Evolutionary conservation across 139 green algal genomes (phyloP).

Genomic region (Picochlorum sp.): DNA sequence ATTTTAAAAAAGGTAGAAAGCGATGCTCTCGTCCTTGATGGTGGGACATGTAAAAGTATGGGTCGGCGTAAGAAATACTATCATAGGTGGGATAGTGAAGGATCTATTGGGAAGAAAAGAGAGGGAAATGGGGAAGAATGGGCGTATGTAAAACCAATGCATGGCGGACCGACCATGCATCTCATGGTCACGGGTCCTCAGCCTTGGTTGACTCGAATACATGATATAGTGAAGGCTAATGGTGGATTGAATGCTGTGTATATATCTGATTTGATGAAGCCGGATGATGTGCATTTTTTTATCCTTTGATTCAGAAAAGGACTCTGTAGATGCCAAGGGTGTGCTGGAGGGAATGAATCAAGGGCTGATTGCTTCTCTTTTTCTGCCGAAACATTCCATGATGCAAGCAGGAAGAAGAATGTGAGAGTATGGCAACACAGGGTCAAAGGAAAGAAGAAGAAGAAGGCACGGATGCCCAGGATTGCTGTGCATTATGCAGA

Average conservation of each 20-base stretch:
- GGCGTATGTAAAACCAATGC: conserved; percentile 9
- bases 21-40: too few species aligned
- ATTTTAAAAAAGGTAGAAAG: too few species aligned
- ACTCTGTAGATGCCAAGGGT: not conserved
- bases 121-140: conserved; percentile 18
- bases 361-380: not conserved
- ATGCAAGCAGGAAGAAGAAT: too few species aligned
- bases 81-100: conserved; percentile 6
- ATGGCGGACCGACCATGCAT: conserved; percentile 2
- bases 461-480: not conserved
- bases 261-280: not conserved
- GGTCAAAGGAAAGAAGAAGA: too few species aligned
- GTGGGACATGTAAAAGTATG: not conserved
- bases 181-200: not conserved
- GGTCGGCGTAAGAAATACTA: conserved; percentile 39
- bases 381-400: not conserved
- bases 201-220: not conserved
- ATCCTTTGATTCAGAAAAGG: not conserved
- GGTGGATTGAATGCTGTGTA: not conserved
- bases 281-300: not conserved
- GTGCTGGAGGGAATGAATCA: not conserved
- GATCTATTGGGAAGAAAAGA: too few species aligned
- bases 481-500: conserved; percentile 6
- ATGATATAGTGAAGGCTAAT: not conserved
- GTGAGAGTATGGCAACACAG: too few species aligned